A percentile compares a stretch with the other conserved stretches of the same genome.
Evolutionary conservation across 2,329 filamentous ascomycete species (phyloP).

Genomic region (Davidsoniella neocaledoniae): DNA sequence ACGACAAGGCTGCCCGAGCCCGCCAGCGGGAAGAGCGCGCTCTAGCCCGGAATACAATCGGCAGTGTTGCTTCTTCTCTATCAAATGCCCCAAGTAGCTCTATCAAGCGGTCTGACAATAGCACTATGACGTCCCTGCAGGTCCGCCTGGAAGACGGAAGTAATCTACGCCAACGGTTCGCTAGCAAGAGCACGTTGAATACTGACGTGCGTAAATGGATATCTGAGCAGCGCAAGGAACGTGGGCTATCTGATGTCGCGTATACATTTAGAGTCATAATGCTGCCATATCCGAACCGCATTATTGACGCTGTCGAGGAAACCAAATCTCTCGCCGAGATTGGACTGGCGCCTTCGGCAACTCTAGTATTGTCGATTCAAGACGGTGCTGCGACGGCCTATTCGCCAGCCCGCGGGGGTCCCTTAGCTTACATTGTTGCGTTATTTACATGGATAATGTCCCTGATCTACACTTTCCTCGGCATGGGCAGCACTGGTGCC

Average conservation of each 20-base stretch:
- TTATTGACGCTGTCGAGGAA: slow-evolving; percentile 62
- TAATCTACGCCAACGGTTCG: slow-evolving; percentile 57
- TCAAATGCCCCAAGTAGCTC: slow-evolving; percentile 20
- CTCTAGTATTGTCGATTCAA: slow-evolving; percentile 63
- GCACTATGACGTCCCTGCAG: slow-evolving; percentile 41
- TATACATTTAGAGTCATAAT: slow-evolving; percentile 78
- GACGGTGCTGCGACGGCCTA: slow-evolving; percentile 30
- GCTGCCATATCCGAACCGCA: slow-evolving; percentile 57
- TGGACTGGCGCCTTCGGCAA: slow-evolving; percentile 62
- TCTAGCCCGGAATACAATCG: slow-evolving; percentile 17
- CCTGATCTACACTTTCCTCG: not conserved
- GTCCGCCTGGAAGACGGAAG: slow-evolving; percentile 73
- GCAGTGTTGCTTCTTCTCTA: slow-evolving; percentile 18
- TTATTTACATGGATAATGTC: slow-evolving; percentile 23
- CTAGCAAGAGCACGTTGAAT: slow-evolving; percentile 42
- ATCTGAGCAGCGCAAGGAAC: slow-evolving; percentile 41
- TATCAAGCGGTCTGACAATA: slow-evolving; percentile 16
- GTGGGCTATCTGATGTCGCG: slow-evolving; percentile 28
- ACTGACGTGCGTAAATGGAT: slow-evolving; percentile 62
- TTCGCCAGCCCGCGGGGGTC: slow-evolving; percentile 12
- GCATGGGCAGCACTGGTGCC: slow-evolving; percentile 1
- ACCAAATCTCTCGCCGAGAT: slow-evolving; percentile 48
- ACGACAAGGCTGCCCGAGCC: slow-evolving; percentile 54
- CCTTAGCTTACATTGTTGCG: slow-evolving; percentile 19
- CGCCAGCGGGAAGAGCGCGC: slow-evolving; percentile 25